Evolutionary conservation across 371 early-diverging fungal species (phyloP).

Genomic region (Massospora cicadina): DNA sequence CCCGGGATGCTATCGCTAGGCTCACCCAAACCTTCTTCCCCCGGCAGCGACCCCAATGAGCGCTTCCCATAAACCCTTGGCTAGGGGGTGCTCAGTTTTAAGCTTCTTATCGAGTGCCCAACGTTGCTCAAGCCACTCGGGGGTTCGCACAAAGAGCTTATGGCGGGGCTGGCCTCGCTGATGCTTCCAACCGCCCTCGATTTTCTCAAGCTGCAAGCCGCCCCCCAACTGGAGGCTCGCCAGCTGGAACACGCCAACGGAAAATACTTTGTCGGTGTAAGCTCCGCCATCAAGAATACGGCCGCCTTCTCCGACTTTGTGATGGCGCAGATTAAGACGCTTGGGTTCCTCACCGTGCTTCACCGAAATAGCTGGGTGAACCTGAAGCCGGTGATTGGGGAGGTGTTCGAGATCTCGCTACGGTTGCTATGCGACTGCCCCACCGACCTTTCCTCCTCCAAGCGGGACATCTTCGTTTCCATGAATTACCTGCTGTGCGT

Average conservation of each 20-base stretch:
- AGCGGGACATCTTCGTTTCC: constrained; percentile 89
- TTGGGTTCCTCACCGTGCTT: constrained; percentile 92
- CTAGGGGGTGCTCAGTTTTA: constrained; percentile 73
- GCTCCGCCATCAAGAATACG: constrained; percentile 52
- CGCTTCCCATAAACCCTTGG: constrained; percentile 40
- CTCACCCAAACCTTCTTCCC: constrained; percentile 64
- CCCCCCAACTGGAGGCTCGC: constrained; percentile 54
- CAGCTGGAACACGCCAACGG: constrained; percentile 41
- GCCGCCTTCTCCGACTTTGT: constrained; percentile 65
- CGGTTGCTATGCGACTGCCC: constrained; percentile 82
- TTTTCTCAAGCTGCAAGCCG: constrained; percentile 48
- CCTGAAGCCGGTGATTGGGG: constrained; percentile 51
- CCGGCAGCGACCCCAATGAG: constrained; percentile 40
- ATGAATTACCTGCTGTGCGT: constrained; percentile 86
- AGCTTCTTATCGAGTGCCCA: constrained; percentile 92
- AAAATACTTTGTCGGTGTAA: constrained; percentile 61
- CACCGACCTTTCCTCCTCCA: constrained; percentile 74
- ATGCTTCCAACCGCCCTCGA: not conserved
- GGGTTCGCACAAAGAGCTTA: constrained; percentile 14
- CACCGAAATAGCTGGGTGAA: constrained; percentile 52
- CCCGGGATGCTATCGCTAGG: constrained; percentile 30
- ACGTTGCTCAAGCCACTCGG: constrained; percentile 65
- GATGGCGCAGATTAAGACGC: constrained; percentile 82
- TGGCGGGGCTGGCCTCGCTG: not conserved
- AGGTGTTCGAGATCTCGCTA: constrained; percentile 76